Base-by-base conservation (phyloP, 148 eudicot species). In the Rhododendron molle region DNA sequence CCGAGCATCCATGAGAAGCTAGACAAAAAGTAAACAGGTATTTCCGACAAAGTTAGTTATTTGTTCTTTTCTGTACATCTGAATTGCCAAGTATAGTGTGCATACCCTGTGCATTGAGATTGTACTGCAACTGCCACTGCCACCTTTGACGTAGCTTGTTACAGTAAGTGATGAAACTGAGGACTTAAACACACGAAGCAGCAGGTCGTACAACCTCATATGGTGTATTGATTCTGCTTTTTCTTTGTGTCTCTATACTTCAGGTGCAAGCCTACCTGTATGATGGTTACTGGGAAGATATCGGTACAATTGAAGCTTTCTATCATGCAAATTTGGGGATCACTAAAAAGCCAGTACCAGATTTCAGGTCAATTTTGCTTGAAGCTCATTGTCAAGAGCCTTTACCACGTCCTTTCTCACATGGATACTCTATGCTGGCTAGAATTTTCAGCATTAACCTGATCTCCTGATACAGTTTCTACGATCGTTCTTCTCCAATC, bases 241-340 rank as follows among this genome's bases (percentile, higher is more conserved):
- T 38, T 83, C 21, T 72, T 83, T 76, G 12, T 14, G 86, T 20
- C 32, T 85, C 50, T 30, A 65, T 84, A 49, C 34, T 34, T 74
- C 79, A 94, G 98, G 98, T 96, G 62, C 99, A 96, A 92, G 98
- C 99, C 78, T 93, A 96, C 83, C 86, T 96, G 85, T 96, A 93
- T 84, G 96, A 96, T 90, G 99, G 96, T 36, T 96, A 96, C 83
- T 96, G 98, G 99, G 99, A 96, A 90, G 99, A 96, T 85, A 96
- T 96, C 87, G 99, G 99, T 87, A 96, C 99, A 3, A 96, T 96
- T 73, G 97, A 94, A 86, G 96, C 99, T 49, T 96, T 96, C 86
- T 96, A 93, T 87, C 93, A 96, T 91, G 99, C 98, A 81, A 95
- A 93, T 87, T 90, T 95, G 83, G 96, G 98, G 49, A 93, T 96